These are phyloP conservation scores for Saccharomyces kudriavzevii DNA, from an alignment of 805 yeast genomes.

Conservation along the genomic window DNA sequence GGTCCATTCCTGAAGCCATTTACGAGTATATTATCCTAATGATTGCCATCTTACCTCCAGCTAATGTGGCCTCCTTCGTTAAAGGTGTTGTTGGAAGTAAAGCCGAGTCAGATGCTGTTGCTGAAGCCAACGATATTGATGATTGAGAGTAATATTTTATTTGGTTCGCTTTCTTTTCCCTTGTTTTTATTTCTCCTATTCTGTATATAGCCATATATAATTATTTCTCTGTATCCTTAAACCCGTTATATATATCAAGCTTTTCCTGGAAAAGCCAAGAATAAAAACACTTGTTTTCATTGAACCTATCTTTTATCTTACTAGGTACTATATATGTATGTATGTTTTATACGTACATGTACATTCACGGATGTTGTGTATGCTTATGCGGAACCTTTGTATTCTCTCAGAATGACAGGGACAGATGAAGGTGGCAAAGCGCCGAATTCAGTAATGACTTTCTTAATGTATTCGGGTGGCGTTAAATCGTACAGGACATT, in stretches of 20 bases:
- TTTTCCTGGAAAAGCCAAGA: neutral
- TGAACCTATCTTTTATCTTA: neutral
- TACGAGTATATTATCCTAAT: slow-evolving; percentile 78
- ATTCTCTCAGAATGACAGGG: slow-evolving; percentile 92
- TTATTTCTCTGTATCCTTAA: neutral
- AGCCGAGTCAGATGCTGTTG: slow-evolving; percentile 15
- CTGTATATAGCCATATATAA: slow-evolving; percentile 6
- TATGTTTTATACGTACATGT: neutral
- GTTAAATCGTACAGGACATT: slow-evolving; percentile 90
- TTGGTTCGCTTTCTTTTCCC: neutral
- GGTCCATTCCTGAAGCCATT: slow-evolving; percentile 72
- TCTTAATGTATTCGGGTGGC: slow-evolving; percentile 87
- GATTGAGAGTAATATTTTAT: slow-evolving; percentile 13
- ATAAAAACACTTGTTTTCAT: neutral
- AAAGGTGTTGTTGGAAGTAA: slow-evolving; percentile 20
- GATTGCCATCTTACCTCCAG: slow-evolving; percentile 88
- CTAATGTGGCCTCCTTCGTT: slow-evolving; percentile 61
- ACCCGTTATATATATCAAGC: neutral
- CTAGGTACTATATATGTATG: neutral
- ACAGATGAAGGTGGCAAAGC: slow-evolving; percentile 97
- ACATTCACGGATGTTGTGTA: slow-evolving; percentile 1
- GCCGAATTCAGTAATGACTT: slow-evolving; percentile 92
- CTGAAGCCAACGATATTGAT: slow-evolving; percentile 24
- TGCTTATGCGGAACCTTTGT: slow-evolving; percentile 42
- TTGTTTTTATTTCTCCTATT: neutral